Conservation (phyloP, 768 basidiomycete species). For the Podaxis sp. region DNA sequence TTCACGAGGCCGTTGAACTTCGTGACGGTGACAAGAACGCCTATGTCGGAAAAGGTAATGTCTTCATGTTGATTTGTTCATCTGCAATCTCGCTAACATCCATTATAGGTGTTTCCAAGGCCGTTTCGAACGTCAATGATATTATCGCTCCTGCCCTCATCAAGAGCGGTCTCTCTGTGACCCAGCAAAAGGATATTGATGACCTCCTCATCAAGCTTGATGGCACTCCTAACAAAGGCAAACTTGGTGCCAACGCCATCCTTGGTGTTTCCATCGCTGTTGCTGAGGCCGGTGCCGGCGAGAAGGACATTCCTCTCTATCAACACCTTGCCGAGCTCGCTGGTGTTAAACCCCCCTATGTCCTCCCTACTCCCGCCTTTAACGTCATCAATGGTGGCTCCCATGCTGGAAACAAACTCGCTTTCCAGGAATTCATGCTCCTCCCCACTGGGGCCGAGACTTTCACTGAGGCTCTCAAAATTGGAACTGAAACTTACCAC, state of each 20-base stretch:
- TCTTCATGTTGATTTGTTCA: slow-evolving; percentile 11
- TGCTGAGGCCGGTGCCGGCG: slow-evolving; percentile 88
- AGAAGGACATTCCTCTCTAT: slow-evolving; percentile 95
- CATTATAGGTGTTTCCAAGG: slow-evolving; percentile 81
- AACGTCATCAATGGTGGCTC: slow-evolving; percentile 99
- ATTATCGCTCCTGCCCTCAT: slow-evolving; percentile 88
- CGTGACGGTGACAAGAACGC: slow-evolving; percentile 92
- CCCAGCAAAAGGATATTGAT: slow-evolving; percentile 92
- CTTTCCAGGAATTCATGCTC: slow-evolving; percentile 99
- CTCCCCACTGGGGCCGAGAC: slow-evolving; percentile 88
- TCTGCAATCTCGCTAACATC: slow-evolving; percentile 16
- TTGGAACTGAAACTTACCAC: slow-evolving; percentile 97
- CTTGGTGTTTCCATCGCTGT: slow-evolving; percentile 98
- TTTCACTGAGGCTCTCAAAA: slow-evolving; percentile 98
- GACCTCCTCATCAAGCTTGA: slow-evolving; percentile 98
- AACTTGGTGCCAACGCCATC: slow-evolving; percentile 98
- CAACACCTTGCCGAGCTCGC: slow-evolving; percentile 95
- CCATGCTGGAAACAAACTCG: slow-evolving; percentile 99
- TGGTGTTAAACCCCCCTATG: slow-evolving; percentile 90
- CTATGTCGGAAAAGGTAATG: slow-evolving; percentile 93
- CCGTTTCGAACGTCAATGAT: slow-evolving; percentile 92
- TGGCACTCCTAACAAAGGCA: slow-evolving; percentile 97
- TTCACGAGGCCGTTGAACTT: slow-evolving; percentile 98
- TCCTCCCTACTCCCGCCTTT: slow-evolving; percentile 91
- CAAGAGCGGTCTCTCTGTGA: slow-evolving; percentile 80